phyloP scores from a whole-genome alignment of 139 green algal genomes.

The Chlamydomonas asymmetrica region DNA sequence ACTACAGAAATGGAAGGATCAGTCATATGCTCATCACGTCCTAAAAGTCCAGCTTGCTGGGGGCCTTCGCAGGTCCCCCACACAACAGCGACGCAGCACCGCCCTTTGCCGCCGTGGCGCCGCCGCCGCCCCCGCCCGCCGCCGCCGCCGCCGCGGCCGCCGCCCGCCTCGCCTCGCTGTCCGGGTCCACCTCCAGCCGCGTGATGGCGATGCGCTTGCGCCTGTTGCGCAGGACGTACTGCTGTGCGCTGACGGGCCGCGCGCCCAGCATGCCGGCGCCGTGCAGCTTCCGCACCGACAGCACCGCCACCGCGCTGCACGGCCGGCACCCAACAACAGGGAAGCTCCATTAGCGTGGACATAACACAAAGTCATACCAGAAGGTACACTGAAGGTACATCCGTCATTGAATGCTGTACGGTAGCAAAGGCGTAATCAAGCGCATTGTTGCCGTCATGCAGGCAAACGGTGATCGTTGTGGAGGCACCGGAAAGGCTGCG shows the following conservation, averaged over 20 bases:
- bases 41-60: slow-evolving; percentile 38
- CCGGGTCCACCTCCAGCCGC: slow-evolving; percentile 64
- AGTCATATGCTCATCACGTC: too few relatives aligned
- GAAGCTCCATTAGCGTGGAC: not conserved
- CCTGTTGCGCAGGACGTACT: slow-evolving; percentile 68
- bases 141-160: slow-evolving; percentile 13
- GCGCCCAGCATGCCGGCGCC: slow-evolving; percentile 42
- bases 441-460: not conserved
- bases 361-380: not conserved
- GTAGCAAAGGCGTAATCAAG: not conserved
- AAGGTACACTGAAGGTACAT: not conserved
- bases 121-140: not conserved
- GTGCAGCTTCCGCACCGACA: slow-evolving; percentile 63
- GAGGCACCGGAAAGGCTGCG: too few relatives aligned
- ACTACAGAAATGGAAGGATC: too few relatives aligned
- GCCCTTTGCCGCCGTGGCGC: not conserved
- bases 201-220: slow-evolving; percentile 59
- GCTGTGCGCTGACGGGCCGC: slow-evolving; percentile 36
- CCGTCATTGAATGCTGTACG: not conserved
- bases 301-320: slow-evolving; percentile 60
- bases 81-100: slow-evolving; percentile 30
- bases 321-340: not conserved
- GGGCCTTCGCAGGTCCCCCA: slow-evolving; percentile 16
- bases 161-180: slow-evolving; percentile 48
- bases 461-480: not conserved